Percentiles rank a stretch among this genome's conserved stretches.
Evolutionary conservation across 495 filamentous ascomycete genomes (phyloP).

Genomic region (Rostrohypoxylon terebratum): DNA sequence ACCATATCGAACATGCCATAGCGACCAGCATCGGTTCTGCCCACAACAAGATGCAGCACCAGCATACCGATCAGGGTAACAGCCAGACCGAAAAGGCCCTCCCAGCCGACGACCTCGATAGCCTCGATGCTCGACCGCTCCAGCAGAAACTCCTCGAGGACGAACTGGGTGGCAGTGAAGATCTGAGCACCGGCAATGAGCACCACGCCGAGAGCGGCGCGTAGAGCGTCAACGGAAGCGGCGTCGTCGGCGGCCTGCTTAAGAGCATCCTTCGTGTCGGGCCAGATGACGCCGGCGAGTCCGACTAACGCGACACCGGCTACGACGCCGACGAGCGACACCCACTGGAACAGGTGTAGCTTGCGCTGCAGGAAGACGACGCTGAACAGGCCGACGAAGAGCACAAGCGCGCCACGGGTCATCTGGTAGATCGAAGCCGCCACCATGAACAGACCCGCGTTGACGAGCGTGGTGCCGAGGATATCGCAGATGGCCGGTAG

Average conservation of each 20-base stretch:
- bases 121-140: slow-evolving; percentile 91
- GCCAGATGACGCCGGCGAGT: slow-evolving; percentile 83
- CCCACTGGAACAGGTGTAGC: slow-evolving; percentile 87
- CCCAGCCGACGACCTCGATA: slow-evolving; percentile 93
- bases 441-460: slow-evolving; percentile 91
- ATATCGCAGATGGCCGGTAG: slow-evolving; percentile 95
- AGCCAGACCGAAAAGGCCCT: slow-evolving; percentile 91
- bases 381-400: slow-evolving; percentile 96
- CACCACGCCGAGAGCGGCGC: slow-evolving; percentile 82
- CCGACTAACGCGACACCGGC: slow-evolving; percentile 90
- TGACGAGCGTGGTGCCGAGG: slow-evolving; percentile 94
- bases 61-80: slow-evolving; percentile 84
- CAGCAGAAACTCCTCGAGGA: slow-evolving; percentile 93
- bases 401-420: slow-evolving; percentile 92
- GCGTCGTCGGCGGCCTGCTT: slow-evolving; percentile 42
- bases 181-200: slow-evolving; percentile 95
- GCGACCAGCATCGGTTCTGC: slow-evolving; percentile 75
- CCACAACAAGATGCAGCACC: slow-evolving; percentile 79
- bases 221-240: slow-evolving; percentile 67
- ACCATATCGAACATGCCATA: slow-evolving; percentile 90
- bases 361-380: slow-evolving; percentile 86
- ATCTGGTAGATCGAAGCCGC: slow-evolving; percentile 98
- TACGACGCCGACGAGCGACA: slow-evolving; percentile 86
- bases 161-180: slow-evolving; percentile 96
- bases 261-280: slow-evolving; percentile 62